Evolutionary conservation across 2,329 filamentous ascomycete species (phyloP), one percentile per base, ranked within the genome.

Genomic region (Leptoxyphium fumago): DNA sequence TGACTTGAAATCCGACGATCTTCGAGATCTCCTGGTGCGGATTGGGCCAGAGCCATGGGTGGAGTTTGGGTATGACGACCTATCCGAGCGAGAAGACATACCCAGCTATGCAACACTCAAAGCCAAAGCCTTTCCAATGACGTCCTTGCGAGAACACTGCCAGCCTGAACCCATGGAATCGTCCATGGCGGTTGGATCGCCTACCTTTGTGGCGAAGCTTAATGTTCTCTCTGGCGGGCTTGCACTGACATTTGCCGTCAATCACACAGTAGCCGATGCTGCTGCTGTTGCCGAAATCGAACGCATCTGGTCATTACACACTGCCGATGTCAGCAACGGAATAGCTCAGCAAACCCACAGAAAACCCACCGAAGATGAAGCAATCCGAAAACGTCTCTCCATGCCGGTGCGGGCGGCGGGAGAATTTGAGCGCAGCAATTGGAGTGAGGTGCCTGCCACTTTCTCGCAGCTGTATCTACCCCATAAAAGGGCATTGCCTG

Each of bases 181-280:
- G 32, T 15, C 11, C 11, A 15, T 36, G 11, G 9, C 32, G 11
- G 32, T 36, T 13, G 48, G 48, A 10, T 36, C 46, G 6, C 42
- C 46, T 7, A 46, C 47, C 38, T 36, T 52, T 26, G 41, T 30
- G 11, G 46, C 45, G n/a, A 45, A 52, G 42, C 40, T 52, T 14
- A 52, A 47, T 29, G n/a, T 44, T 14, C 42, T 50, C 9, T 17
- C 45, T 5, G 48, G 48, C 15, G 50, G 48, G 10, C 36, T 49
- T 17, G 50, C 44, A 13, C 15, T 52, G 40, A 40, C 43, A 7
- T 47, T 52, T 30, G 46, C 44, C 17, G 42, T 50, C 40, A 52
- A 50, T 38, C 50, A 52, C 39, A 30, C 48, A 5, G 28, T 52
- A 10, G 43, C 43, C 26, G 50, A 52, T 38, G 46, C 43, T 29